phyloP scores from a whole-genome alignment of 2,329 filamentous ascomycete species.

The Fusarium chaquense region DNA sequence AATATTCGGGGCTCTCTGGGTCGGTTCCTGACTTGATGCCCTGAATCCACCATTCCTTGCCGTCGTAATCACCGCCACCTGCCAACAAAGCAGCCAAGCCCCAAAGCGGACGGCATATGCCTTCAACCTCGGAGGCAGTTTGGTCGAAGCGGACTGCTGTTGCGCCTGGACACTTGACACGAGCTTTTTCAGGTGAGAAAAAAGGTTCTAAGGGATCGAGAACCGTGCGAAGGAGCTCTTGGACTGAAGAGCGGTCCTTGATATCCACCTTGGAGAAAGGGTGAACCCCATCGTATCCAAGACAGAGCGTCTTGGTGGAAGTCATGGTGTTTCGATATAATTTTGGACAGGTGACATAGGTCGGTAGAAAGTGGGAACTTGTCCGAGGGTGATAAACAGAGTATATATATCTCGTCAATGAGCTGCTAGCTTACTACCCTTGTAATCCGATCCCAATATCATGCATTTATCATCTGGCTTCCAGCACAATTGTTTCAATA shows the following conservation, averaged over 20 bases:
- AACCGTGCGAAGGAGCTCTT: slow-evolving; percentile 70
- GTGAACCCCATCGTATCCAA: slow-evolving; percentile 66
- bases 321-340: slow-evolving; percentile 31
- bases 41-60: slow-evolving; percentile 72
- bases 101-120: slow-evolving; percentile 81
- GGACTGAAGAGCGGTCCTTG: slow-evolving; percentile 66
- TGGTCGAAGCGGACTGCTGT: slow-evolving; percentile 84
- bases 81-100: slow-evolving; percentile 77
- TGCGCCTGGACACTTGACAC: slow-evolving; percentile 74
- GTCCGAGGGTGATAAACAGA: not conserved
- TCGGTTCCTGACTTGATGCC: slow-evolving; percentile 79
- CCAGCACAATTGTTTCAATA: slow-evolving; percentile 10
- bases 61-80: slow-evolving; percentile 73
- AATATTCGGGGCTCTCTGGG: slow-evolving; percentile 77
- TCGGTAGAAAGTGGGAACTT: not conserved
- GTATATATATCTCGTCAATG: slow-evolving; percentile 18
- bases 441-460: slow-evolving; percentile 19
- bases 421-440: slow-evolving; percentile 1
- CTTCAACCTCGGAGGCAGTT: slow-evolving; percentile 81
- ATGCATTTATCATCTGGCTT: slow-evolving; percentile 18
- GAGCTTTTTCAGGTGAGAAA: slow-evolving; percentile 74
- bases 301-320: slow-evolving; percentile 44
- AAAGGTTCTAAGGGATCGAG: slow-evolving; percentile 78
- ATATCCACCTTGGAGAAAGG: slow-evolving; percentile 67
- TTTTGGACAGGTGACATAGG: not conserved